Conservation (phyloP, 352 stramenopile species). For the Globisporangium acanthophoron region DNA sequence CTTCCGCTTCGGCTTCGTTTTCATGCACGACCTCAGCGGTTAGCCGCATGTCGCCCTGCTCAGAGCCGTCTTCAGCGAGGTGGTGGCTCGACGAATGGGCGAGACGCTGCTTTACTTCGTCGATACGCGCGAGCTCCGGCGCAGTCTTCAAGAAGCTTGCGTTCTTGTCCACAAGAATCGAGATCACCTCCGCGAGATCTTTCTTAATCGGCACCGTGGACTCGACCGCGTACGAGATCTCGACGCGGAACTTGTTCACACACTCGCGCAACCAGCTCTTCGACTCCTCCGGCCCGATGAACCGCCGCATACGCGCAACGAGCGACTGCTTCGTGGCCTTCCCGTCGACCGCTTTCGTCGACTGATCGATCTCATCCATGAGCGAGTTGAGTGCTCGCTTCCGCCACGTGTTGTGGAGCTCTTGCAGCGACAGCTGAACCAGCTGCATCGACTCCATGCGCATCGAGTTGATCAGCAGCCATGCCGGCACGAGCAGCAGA, state of each 20-base stretch:
- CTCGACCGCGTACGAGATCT: conserved; percentile 78
- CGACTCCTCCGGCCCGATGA: conserved; percentile 35
- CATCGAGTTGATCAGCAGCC: conserved; percentile 99
- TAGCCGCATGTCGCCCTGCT: conserved; percentile 70
- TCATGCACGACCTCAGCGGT: conserved; percentile 89
- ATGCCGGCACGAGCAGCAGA: conserved; percentile 84
- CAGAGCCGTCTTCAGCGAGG: conserved; percentile 36
- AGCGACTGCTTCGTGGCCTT: conserved; percentile 22
- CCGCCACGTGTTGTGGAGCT: conserved; percentile 98
- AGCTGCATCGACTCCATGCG: conserved; percentile 99
- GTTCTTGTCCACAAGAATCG: conserved; percentile 50
- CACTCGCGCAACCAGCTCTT: conserved; percentile 62
- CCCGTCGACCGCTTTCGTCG: conserved; percentile 2
- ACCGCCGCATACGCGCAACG: conserved; percentile 50
- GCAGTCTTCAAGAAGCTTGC: conserved; percentile 49
- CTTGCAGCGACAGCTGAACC: conserved; percentile 95
- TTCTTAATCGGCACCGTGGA: conserved; percentile 58
- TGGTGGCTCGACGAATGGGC: conserved; percentile 45
- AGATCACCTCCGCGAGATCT: conserved; percentile 63
- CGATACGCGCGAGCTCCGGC: conserved; percentile 44
- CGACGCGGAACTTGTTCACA: conserved; percentile 68
- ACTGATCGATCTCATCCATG: conserved; percentile 56
- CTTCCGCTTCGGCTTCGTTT: conserved; percentile 84
- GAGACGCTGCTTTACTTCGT: conserved; percentile 54
- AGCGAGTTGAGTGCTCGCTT: conserved; percentile 93